phyloP scores from a whole-genome alignment of 495 filamentous ascomycete species.

The Sporormia fimetaria region DNA sequence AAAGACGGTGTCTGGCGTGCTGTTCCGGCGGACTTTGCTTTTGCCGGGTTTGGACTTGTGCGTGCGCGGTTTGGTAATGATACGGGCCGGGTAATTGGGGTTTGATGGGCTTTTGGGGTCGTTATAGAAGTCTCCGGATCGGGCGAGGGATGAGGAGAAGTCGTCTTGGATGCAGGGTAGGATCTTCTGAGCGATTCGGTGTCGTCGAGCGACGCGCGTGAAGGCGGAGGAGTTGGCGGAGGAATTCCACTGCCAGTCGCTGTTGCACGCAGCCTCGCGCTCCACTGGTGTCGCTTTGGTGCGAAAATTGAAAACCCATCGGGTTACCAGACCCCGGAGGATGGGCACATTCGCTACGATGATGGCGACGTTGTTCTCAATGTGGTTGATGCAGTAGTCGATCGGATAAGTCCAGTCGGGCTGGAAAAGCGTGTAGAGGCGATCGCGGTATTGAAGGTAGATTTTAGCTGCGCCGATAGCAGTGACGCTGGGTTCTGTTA shows the following conservation, averaged over 20 bases:
- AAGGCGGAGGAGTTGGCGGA: slow-evolving; percentile 15
- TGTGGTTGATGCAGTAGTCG: slow-evolving; percentile 26
- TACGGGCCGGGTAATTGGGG: slow-evolving; percentile 6
- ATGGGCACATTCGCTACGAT: slow-evolving; percentile 24
- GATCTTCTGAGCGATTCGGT: slow-evolving; percentile 16
- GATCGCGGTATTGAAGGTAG: slow-evolving; percentile 23
- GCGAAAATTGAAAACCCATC: slow-evolving; percentile 23
- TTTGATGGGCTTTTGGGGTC: too few relatives aligned
- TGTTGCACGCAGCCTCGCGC: slow-evolving; percentile 10
- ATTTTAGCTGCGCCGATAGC: slow-evolving; percentile 22
- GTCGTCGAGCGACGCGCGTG: slow-evolving; percentile 10
- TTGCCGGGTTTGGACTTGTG: slow-evolving; percentile 3
- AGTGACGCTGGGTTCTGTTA: slow-evolving; percentile 18
- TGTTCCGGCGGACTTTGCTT: slow-evolving; percentile 12
- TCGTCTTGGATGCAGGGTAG: slow-evolving; percentile 21
- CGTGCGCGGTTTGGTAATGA: slow-evolving; percentile 6
- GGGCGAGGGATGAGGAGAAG: slow-evolving; percentile 16
- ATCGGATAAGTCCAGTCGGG: slow-evolving; percentile 25
- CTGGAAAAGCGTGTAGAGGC: slow-evolving; percentile 15
- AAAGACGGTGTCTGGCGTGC: slow-evolving; percentile 3
- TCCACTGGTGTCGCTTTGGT: slow-evolving; percentile 21
- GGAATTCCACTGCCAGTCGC: slow-evolving; percentile 21
- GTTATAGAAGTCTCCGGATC: slow-evolving; percentile 1
- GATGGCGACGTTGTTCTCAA: slow-evolving; percentile 26
- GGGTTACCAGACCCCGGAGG: slow-evolving; percentile 22